phyloP scores from a whole-genome alignment of 306 rosid species.

The Cicer arietinum region DNA sequence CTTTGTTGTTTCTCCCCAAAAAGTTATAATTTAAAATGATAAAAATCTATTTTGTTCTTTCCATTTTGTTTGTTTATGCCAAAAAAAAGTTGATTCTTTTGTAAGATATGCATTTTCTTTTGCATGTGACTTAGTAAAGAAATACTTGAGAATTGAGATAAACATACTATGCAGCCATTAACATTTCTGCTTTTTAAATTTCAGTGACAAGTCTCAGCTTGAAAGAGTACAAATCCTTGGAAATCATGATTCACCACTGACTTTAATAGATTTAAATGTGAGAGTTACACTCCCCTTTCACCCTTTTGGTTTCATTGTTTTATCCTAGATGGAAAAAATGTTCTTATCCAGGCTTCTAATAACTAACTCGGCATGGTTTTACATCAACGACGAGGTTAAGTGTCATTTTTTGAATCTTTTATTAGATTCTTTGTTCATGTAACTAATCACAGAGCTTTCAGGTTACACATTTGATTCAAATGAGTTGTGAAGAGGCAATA shows the following conservation, averaged over 20 bases:
- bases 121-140: background rate
- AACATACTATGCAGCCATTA: constrained; percentile 26
- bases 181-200: constrained; percentile 47
- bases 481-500: background rate
- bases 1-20: background rate
- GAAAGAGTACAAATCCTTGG: constrained; percentile 76
- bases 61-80: constrained; percentile 31
- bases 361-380: constrained; percentile 20
- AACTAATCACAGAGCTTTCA: constrained; percentile 31
- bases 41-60: background rate
- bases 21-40: constrained; percentile 16
- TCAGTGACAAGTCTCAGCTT: constrained; percentile 78
- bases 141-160: constrained; percentile 28
- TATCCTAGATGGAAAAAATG: constrained; percentile 26
- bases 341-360: constrained; percentile 7
- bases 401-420: constrained; percentile 13
- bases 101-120: constrained; percentile 1
- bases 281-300: constrained; percentile 57
- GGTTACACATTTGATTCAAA: constrained; percentile 21
- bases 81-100: constrained; percentile 12
- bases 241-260: constrained; percentile 74
- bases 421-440: constrained; percentile 12
- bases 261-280: constrained; percentile 75
- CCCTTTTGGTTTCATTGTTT: constrained; percentile 27
- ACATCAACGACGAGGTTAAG: background rate